Base-by-base conservation (phyloP, 441 rosid species). In the Populus hybrid region DNA sequence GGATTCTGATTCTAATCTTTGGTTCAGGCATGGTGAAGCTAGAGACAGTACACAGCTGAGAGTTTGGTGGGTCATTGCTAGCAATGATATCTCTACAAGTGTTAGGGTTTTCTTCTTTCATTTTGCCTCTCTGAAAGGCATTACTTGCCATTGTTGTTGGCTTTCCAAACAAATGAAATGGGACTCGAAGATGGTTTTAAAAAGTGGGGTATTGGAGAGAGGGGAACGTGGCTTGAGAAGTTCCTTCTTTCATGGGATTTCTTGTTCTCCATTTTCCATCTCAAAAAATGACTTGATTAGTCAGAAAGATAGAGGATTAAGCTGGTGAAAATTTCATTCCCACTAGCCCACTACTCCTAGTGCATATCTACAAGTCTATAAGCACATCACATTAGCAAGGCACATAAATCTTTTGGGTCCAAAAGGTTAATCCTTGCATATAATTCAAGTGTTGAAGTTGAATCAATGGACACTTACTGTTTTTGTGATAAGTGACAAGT, bases 1-100 rank as follows among this genome's bases (percentile, higher is more conserved):
- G 82, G 28, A 79, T 36, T 77, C 79, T 80, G 82, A 84, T 70
- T 36, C 79, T 76, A 18, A 77, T 66, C 68, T 69, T 81, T 36
- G 78, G 77, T 38, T 73, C 84, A n/a, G 72, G 16, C 59, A 66
- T 35, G 38, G 81, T 14, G 20, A 71, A 50, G 35, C 68, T 50
- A 10, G 64, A 75, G 64, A 78, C 73, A 76, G 69, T 56, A 0
- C 78, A 66, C 7, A 16, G 45, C 9, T 64, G 66, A 29, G 76
- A 33, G 40, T 69, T 63, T 40, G 73, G 73, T 56, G 40, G 35
- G 64, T 31, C 9, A 28, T 67, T 56, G 1, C 40, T 2, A n/a
- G 50, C 40, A n/a, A 31, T 4, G 16, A 77, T 68, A 74, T 29
- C 68, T 42, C 77, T 63, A 6, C 35, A 42, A 61, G 73, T 11